These are phyloP conservation scores for Capsaspora owczarzaki DNA, from an alignment of 78 protist genomes.

Conservation along the genomic window DNA sequence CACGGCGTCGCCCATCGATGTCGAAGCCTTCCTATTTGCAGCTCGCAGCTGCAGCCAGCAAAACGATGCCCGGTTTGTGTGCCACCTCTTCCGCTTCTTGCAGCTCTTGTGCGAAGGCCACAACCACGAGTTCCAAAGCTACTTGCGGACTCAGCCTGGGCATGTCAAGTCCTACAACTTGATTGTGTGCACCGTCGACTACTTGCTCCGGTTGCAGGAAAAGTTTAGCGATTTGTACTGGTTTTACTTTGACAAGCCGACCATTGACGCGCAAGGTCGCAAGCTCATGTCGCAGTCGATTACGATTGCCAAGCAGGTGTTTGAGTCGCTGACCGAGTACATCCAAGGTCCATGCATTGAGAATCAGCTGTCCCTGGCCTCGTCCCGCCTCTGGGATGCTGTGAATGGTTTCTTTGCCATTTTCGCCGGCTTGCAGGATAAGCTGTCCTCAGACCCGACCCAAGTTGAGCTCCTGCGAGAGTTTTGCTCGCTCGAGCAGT, in stretches of 20 bases:
- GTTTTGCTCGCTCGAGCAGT: not conserved
- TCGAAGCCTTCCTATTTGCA: too few species aligned
- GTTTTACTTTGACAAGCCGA: not conserved
- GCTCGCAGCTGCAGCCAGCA: too few species aligned
- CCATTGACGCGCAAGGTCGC: not conserved
- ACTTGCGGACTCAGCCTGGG: slow-evolving; percentile 11
- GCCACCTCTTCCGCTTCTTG: not conserved
- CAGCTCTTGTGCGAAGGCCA: slow-evolving; percentile 9
- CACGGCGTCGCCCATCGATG: too few species aligned
- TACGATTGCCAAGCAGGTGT: not conserved
- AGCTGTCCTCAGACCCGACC: not conserved
- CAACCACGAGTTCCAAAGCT: slow-evolving; percentile 1
- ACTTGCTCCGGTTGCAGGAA: slow-evolving; percentile 5
- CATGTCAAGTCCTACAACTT: slow-evolving; percentile 1
- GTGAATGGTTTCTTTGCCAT: not conserved
- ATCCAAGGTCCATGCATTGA: not conserved
- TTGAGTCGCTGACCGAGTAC: slow-evolving; percentile 1
- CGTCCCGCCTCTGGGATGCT: not conserved
- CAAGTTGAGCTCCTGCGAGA: not conserved
- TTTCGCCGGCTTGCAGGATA: not conserved
- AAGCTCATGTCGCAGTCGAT: not conserved
- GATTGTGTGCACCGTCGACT: slow-evolving; percentile 3
- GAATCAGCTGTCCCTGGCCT: slow-evolving; percentile 1
- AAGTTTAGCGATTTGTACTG: slow-evolving; percentile 1
- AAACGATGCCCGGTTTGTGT: too few species aligned